Base-by-base conservation (phyloP, 2,329 filamentous ascomycete genomes). In the Fusarium tanahbumbuense region DNA sequence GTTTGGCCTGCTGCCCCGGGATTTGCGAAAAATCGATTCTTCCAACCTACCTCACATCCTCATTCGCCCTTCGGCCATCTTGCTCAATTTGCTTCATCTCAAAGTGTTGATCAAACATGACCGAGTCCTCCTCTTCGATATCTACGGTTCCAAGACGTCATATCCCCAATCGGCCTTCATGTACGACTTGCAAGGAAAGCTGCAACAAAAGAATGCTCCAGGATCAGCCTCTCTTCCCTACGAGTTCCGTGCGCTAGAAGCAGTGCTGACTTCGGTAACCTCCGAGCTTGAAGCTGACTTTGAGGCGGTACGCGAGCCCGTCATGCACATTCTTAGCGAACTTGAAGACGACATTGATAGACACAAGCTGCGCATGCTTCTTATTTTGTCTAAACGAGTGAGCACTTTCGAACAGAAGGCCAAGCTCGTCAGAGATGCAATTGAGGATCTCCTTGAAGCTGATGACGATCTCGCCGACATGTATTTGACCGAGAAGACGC, bases 321-420 rank as follows among this genome's bases (percentile, higher is more conserved):
- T 98, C 23, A 93, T 97, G 71, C 89, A 91, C 46, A 93, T 98
- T 46, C 85, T 99, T 30, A 88, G 92, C 74, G 94, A 97, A 74
- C 86, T 99, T 10, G 96, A 99, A 82, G 94, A 98, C 76, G 96
- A 98, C 73, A 98, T 99, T 64, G 95, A 98, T 78, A 87, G 96
- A 45, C 93, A 98, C 79, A 97, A 97, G 83, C 86, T 99, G 49
- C 89, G 96, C 10, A 89, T 97, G 73, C 86, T 99, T 47, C 89
- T 99, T 60, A 94, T 98, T 62, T 91, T 97, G 78, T 97, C 93
- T 25, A 99, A 99, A 83, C 93, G 95, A 75, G 87, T 99, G 53
- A 96, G 93, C 78, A 97, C 94, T 4, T 99, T 99, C 79, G 96
- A 98, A 82, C 96, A 98, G 80, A 98, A 97, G 79, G 95, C 94